Evolutionary conservation across 345 rosid species (phyloP).

Genomic region (Zanthoxylum bungeanum): DNA sequence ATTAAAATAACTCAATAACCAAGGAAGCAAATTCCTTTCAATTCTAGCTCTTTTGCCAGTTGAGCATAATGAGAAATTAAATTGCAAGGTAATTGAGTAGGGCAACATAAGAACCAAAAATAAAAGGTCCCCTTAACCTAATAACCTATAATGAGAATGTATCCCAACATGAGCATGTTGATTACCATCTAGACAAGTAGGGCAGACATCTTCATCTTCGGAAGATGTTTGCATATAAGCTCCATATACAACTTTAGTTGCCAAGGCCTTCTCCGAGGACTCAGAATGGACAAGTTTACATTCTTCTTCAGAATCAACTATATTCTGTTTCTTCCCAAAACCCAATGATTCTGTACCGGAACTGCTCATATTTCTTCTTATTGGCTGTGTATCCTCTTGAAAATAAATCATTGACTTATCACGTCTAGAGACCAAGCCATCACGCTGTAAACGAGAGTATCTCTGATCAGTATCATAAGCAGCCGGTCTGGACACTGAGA

Average conservation of each 20-base stretch:
- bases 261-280: conserved; percentile 35
- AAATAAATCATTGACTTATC: conserved; percentile 52
- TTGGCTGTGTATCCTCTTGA: conserved; percentile 54
- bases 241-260: conserved; percentile 32
- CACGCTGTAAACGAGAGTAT: conserved; percentile 53
- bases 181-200: conserved; percentile 72
- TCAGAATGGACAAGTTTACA: conserved; percentile 31
- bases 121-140: background rate
- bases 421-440: conserved; percentile 66
- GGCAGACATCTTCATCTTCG: conserved; percentile 68
- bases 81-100: background rate
- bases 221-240: conserved; percentile 30
- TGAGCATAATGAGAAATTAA: background rate
- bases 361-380: conserved; percentile 48
- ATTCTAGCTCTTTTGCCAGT: background rate
- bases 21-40: background rate
- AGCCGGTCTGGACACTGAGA: conserved; percentile 35
- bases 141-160: background rate
- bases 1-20: background rate
- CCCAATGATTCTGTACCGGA: conserved; percentile 42
- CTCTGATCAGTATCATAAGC: conserved; percentile 58
- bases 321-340: conserved; percentile 44
- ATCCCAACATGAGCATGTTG: background rate
- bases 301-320: conserved; percentile 38
- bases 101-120: background rate